These are phyloP conservation scores for Aquanectria penicillioides DNA, from an alignment of 2,329 filamentous ascomycete species.

Conservation along the genomic window DNA sequence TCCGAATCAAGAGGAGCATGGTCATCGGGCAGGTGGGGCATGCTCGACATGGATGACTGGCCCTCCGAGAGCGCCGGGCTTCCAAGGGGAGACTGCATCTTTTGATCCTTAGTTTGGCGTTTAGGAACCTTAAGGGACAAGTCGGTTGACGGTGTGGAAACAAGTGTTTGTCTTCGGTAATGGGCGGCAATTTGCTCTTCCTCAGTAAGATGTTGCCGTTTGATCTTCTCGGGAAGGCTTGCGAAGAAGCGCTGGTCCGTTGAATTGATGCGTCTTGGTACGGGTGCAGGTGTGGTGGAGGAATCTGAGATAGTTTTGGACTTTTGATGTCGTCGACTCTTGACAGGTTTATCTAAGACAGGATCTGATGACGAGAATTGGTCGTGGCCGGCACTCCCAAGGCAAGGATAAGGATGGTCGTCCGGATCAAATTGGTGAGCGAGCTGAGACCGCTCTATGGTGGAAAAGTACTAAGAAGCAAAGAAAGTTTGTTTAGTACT, in stretches of 20 bases:
- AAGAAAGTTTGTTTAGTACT: conserved; percentile 32
- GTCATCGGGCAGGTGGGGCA: conserved; percentile 37
- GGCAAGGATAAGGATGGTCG: conserved; percentile 21
- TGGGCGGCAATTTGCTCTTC: conserved; percentile 74
- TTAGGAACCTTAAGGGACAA: conserved; percentile 39
- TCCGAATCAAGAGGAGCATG: conserved; percentile 27
- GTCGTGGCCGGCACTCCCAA: conserved; percentile 34
- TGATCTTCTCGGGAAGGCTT: conserved; percentile 77
- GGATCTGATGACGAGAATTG: conserved; percentile 22
- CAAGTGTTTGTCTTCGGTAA: conserved; percentile 51
- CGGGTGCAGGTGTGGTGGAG: conserved; percentile 19
- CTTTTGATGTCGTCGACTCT: conserved; percentile 29
- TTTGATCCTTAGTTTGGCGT: conserved; percentile 36
- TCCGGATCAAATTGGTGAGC: conserved; percentile 54
- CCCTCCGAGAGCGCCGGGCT: conserved; percentile 36
- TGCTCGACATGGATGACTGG: conserved; percentile 36
- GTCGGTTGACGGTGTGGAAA: conserved; percentile 42
- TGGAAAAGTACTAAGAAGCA: conserved; percentile 73
- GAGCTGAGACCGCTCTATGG: conserved; percentile 75
- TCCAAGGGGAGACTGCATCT: conserved; percentile 33
- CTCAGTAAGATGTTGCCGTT: conserved; percentile 73
- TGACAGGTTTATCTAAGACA: conserved; percentile 24
- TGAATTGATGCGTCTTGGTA: conserved; percentile 53
- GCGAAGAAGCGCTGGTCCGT: conserved; percentile 75
- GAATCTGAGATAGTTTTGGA: conserved; percentile 32